Evolutionary conservation across 1,284 basidiomycete species (phyloP).

Genomic region (Termitomyces sp.): DNA sequence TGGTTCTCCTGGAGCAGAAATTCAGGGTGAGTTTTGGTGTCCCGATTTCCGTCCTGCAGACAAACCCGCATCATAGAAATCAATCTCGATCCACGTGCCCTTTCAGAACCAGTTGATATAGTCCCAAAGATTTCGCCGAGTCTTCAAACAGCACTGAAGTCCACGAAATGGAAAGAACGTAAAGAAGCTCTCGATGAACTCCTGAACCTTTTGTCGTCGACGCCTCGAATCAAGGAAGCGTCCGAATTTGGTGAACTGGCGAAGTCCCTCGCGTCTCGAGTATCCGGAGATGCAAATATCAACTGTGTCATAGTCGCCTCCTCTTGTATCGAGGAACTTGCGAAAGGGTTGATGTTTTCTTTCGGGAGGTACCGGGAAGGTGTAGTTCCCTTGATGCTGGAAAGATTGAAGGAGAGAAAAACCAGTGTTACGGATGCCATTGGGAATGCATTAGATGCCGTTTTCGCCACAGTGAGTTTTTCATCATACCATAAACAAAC

Average conservation of each 20-base stretch:
- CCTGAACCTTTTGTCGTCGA: constrained; percentile 63
- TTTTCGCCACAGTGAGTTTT: constrained; percentile 73
- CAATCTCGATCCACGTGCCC: constrained; percentile 74
- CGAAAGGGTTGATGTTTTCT: constrained; percentile 71
- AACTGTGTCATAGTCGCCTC: constrained; percentile 92
- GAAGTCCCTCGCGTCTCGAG: constrained; percentile 74
- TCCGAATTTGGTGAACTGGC: constrained; percentile 71
- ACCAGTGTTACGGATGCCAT: constrained; percentile 86
- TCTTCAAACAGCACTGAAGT: constrained; percentile 71
- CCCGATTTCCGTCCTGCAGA: neutral
- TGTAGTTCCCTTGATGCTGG: constrained; percentile 79
- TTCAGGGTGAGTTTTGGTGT: constrained; percentile 30
- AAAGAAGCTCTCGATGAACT: constrained; percentile 90
- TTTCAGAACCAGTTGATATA: constrained; percentile 83
- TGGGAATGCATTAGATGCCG: constrained; percentile 83
- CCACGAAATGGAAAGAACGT: constrained; percentile 98
- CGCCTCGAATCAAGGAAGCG: constrained; percentile 76
- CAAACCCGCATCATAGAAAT: constrained; percentile 27
- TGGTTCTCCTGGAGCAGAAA: constrained; percentile 30
- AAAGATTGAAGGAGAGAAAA: constrained; percentile 95
- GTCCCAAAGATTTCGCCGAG: constrained; percentile 71
- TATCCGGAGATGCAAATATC: constrained; percentile 91
- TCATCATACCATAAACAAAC: constrained; percentile 5
- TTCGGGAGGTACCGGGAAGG: constrained; percentile 78
- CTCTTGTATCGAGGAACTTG: constrained; percentile 81